Base-by-base conservation (phyloP, 2,329 filamentous ascomycete species). In the Pseudogymnoascus sp. region DNA sequence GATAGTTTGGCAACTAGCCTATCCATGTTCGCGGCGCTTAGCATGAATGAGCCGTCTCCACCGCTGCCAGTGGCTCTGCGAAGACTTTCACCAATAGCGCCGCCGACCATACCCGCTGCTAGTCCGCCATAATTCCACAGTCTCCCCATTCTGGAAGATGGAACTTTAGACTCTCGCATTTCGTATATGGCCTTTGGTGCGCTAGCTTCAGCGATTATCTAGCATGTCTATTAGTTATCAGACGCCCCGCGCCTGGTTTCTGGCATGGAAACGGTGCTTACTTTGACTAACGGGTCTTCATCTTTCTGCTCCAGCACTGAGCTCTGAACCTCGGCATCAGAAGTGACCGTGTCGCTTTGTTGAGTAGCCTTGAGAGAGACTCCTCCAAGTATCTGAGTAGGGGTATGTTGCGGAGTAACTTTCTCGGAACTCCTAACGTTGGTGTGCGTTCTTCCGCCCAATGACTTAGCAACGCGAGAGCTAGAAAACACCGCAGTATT, bases 111-210 rank as follows among this genome's bases (percentile, higher is more conserved):
- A 55, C 93, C 95, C 0, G 92, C 93, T 25, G 92, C 94, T 4
- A 99, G 82, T 0, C 94, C 92, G 62, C 91, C 85, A 72, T 97
- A 99, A 75, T 99, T 95, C 90, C 93, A 97, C 23, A 99, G 78
- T 62, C 94, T 84, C 45, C 92, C 89, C 60, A 99, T 76, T 3
- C 94, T 86, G 6, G 92, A 91, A 0, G 94, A 90, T 1, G 94
- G 94, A 0, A 99, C 92, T 66, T 86, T 87, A 8, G 94, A 99
- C 71, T 97, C 93, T 62, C 88, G 83, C 72, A 99, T 85, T 64
- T 88, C 80, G 71, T 95, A 91, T 3, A 73, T 67, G 9, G 74
- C 69, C 33, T 70, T 64, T 60, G 72, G 66, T 28, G 72, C 63
- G 28, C 61, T 38, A n/a, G 64, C 55, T 65, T 69, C 60, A 6